Base-by-base conservation (phyloP, 164 flowering plant genomes). In the Nymphaea thermarum region DNA sequence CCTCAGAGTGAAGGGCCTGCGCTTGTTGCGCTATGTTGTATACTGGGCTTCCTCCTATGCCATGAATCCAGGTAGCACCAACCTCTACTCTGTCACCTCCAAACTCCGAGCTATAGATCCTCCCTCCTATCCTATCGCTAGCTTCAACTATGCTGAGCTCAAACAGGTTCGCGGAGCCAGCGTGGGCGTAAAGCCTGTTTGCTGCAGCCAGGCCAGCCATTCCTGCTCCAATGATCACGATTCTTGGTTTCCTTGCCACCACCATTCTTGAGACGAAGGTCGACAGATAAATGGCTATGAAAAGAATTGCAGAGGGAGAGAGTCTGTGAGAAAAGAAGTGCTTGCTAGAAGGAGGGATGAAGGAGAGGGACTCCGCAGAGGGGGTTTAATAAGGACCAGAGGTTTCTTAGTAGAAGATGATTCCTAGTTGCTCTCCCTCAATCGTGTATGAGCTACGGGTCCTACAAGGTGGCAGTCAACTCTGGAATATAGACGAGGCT, bases 31-130 rank as follows among this genome's bases (percentile, higher is more conserved):
- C 96, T 44, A 93, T 89, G 68, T 83, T 71, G 79, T 89, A 73
- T 71, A 93, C 61, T 7, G 98, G 98, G 79, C 95, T 94, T 18
- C 91, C 94, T 2, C 83, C 87, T 71, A 89, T 87, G 14, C 97
- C 98, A 73, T 94, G 98, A 81, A 94, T 94, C 96, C 97, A 94
- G 2, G 98, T 91, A 5, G 98, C 98, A 41, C 98, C 98, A 82
- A 88, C 80, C 83, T 94, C 98, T 45, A 94, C 76, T 63, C 80
- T 67, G 74, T 87, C 89, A 5, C 93, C 97, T 4, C 82, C 79
- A 43, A 91, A 88, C 77, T 86, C 88, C 0, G 85, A 73, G 25
- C 89, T 85, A 76, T 77, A 82, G 68, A 94, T 86, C 71, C 98
- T 78, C 6, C 98, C 98, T 18, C 98, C 98, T 67, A 94, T 87